These are phyloP conservation scores for Colletotrichum tofieldiae DNA, from an alignment of 2,329 filamentous ascomycete species.

Conservation along the genomic window DNA sequence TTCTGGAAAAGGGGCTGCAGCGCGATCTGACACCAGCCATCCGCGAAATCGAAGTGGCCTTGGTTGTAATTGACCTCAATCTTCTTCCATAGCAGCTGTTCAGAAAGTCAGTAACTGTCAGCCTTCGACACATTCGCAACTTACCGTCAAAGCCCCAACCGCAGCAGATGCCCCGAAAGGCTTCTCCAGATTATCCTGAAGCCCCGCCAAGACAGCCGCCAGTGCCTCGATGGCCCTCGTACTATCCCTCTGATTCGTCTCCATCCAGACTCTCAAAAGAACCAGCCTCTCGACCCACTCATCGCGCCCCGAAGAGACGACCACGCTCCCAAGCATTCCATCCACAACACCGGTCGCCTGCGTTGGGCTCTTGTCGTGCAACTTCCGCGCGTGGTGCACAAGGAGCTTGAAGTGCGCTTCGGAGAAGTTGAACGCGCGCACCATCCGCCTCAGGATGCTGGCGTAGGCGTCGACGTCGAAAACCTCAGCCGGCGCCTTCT, in stretches of 20 bases:
- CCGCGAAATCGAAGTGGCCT: conserved; percentile 67
- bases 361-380: conserved; percentile 69
- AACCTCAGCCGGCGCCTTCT: conserved; percentile 60
- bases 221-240: conserved; percentile 47
- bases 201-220: conserved; percentile 46
- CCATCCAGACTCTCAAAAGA: conserved; percentile 78
- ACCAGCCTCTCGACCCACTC: conserved; percentile 80
- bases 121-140: conserved; percentile 44
- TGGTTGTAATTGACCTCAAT: conserved; percentile 73
- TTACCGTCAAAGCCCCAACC: conserved; percentile 77
- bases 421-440: conserved; percentile 72
- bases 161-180: conserved; percentile 73
- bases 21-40: conserved; percentile 81
- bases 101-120: conserved; percentile 37
- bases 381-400: conserved; percentile 76
- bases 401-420: conserved; percentile 77
- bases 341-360: conserved; percentile 70
- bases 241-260: conserved; percentile 62
- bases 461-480: conserved; percentile 67
- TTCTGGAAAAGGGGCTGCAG: conserved; percentile 77
- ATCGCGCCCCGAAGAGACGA: conserved; percentile 64
- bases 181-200: conserved; percentile 62
- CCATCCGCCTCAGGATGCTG: conserved; percentile 73
- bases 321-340: conserved; percentile 72
- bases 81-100: conserved; percentile 85